A percentile compares a stretch with the other conserved stretches of the same genome.
Conservation (phyloP, 768 basidiomycete genomes). For the Boletus barrowsii region DNA sequence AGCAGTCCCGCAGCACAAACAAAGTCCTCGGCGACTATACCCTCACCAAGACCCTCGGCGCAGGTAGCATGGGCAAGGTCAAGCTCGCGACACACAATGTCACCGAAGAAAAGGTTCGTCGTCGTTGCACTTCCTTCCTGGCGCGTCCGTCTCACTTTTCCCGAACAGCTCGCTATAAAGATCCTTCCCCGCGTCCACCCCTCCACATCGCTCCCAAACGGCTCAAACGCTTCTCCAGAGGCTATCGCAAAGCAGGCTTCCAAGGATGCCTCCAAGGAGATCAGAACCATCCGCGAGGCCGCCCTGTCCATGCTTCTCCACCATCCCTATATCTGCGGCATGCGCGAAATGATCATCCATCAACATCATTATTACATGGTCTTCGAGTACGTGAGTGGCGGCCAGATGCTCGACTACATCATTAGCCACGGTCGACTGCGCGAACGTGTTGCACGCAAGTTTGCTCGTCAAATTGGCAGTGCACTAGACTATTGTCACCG, state of each 20-base stretch:
- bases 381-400: conserved; percentile 97
- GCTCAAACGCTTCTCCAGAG: conserved; percentile 45
- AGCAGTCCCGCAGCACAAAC: conserved; percentile 35
- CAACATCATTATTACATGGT: conserved; percentile 99
- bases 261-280: conserved; percentile 94
- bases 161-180: conserved; percentile 88
- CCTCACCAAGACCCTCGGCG: conserved; percentile 93
- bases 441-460: conserved; percentile 95
- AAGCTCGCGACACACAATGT: conserved; percentile 89
- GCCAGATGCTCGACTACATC: conserved; percentile 99
- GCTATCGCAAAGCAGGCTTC: conserved; percentile 74
- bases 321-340: conserved; percentile 98
- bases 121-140: neutral
- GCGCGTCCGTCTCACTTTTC: conserved; percentile 9
- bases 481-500: conserved; percentile 96
- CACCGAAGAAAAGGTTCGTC: conserved; percentile 87
- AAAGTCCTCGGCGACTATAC: conserved; percentile 91
- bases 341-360: conserved; percentile 98
- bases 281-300: conserved; percentile 93
- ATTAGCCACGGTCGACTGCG: conserved; percentile 95
- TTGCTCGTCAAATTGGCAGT: conserved; percentile 94
- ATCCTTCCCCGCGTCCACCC: conserved; percentile 88
- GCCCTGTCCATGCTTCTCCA: conserved; percentile 93
- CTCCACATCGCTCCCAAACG: conserved; percentile 47
- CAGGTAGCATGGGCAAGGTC: conserved; percentile 99